Base-by-base conservation (phyloP, 2,329 filamentous ascomycete genomes). In the Aspergillus sp. region DNA sequence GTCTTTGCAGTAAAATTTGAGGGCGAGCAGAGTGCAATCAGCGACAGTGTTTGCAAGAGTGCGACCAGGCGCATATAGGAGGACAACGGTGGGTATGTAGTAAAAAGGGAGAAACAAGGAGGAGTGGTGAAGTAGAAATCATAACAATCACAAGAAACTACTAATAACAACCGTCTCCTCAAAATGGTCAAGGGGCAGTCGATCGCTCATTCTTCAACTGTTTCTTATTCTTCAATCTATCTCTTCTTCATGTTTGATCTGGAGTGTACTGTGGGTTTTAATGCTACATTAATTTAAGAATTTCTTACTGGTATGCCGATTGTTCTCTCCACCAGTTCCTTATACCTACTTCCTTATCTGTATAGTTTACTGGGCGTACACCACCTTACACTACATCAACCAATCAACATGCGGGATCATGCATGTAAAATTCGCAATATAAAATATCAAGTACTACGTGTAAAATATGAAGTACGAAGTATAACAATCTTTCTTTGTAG, bases 141-240 rank as follows among this genome's bases (percentile, higher is more conserved):
- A 56, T 51, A 50, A 56, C 46, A 56, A 56, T 40, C 46, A 56
- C 35, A 49, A 33, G 17, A 17, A 48, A 35, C 46, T 47, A 33
- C 45, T 48, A 52, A 54, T 19, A 44, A 35, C 47, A 51, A 35
- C 45, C 35, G 35, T n/a, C 37, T 23, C 17, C 41, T 56, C 48
- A 15, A 25, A 48, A 37, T 15, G 51, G 56, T 25, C 50, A 62
- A 62, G 55, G 52, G 57, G 52, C 49, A 60, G 57, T 55, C 57
- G 61, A 62, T 63, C 61, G n/a, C 53, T 48, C 56, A 52, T 58
- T 58, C 57, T 50, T 46, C 44, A 35, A 47, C 31, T 56, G 41
- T 37, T 37, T 35, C 41, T 56, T 52, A 31, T 14, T 48, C 35
- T 53, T 15, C 40, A 45, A 19, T 44, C 25, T 19, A 9, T 8